Percentiles rank a stretch among this genome's conserved stretches.
These are phyloP conservation scores for Cronartium quercuum DNA, from an alignment of 1,284 basidiomycete species.

Conservation along the genomic window DNA sequence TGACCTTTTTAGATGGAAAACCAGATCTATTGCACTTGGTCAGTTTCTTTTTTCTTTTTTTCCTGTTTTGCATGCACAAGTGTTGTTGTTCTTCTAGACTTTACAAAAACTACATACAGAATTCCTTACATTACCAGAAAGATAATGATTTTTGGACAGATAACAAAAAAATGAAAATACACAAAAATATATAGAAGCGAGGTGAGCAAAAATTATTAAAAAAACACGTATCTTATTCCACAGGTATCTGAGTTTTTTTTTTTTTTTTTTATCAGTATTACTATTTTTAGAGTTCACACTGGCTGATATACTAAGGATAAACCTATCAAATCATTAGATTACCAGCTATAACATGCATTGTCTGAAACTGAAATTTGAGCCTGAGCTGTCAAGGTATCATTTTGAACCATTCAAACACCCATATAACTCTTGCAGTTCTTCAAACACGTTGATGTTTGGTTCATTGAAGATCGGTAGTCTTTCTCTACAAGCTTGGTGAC, in stretches of 20 bases:
- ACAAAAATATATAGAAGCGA: not conserved
- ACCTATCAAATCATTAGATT: not conserved
- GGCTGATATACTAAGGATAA: not conserved
- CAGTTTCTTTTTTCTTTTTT: no score
- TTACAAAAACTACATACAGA: not conserved
- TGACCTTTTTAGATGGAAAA: no score
- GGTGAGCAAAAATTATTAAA: not conserved
- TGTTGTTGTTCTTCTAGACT: no score
- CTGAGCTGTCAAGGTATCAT: not conserved
- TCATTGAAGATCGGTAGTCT: not conserved
- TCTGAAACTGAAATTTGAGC: not conserved
- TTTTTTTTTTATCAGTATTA: not conserved
- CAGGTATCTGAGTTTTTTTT: not conserved
- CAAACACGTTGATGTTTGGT: not conserved
- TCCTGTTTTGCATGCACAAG: no score
- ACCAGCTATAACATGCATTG: not conserved
- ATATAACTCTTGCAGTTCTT: not conserved
- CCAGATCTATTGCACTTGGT: no score
- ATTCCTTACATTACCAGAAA: not conserved
- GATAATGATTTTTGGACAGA: not conserved
- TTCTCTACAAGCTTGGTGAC: not conserved
- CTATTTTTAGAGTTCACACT: not conserved
- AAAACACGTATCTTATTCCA: not conserved
- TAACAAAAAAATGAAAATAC: not conserved
- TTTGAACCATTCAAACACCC: not conserved